Percentiles rank a stretch among this genome's conserved stretches.
These are phyloP conservation scores for Paulownia fortunei DNA, from an alignment of 257 asterid species.

Conservation along the genomic window DNA sequence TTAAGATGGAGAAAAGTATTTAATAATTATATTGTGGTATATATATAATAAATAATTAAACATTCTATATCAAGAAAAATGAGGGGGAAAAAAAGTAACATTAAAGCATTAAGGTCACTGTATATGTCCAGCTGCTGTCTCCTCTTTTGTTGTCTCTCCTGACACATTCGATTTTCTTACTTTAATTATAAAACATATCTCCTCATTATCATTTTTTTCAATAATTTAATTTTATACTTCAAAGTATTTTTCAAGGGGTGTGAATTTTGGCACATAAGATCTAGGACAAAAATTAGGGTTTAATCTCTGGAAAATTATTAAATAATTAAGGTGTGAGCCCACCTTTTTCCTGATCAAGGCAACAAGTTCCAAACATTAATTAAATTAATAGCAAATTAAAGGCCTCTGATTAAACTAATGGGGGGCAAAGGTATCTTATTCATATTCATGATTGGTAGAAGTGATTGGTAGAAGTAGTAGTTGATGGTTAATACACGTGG, in stretches of 20 bases:
- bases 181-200: not conserved
- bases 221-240: too few species aligned
- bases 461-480: slow-evolving; percentile 20
- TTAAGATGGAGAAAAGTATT: not conserved
- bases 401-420: not conserved
- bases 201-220: not conserved
- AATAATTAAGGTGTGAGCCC: slow-evolving; percentile 5
- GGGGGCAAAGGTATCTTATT: not conserved
- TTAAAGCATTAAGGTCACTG: not conserved
- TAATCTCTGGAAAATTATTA: not conserved
- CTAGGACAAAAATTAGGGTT: not conserved
- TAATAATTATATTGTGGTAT: not conserved
- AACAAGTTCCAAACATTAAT: slow-evolving; percentile 38
- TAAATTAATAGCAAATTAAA: slow-evolving; percentile 3
- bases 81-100: not conserved
- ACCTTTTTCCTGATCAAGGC: slow-evolving; percentile 16
- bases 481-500: slow-evolving; percentile 37
- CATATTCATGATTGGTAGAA: slow-evolving; percentile 16
- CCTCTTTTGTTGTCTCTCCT: not conserved
- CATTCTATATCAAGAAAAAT: not conserved
- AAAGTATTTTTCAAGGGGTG: slow-evolving; percentile 1
- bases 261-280: not conserved
- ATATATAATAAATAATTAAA: not conserved
- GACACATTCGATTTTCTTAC: not conserved
- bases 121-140: not conserved